These are phyloP conservation scores for Gynandropsis gynandra DNA, from an alignment of 345 rosid genomes.

Conservation along the genomic window DNA sequence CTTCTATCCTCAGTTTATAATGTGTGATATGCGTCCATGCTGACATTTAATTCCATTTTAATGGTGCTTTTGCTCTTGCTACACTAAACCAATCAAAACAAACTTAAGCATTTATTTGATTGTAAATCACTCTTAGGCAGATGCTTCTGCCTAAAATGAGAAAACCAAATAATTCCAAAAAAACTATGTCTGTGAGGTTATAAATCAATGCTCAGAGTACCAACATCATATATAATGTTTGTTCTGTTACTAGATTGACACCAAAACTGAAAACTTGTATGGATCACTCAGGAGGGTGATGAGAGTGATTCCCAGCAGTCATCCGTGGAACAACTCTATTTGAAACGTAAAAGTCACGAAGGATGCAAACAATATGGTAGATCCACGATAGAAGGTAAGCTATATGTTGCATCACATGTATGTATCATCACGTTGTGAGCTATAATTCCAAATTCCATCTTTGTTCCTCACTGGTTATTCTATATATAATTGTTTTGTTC, in stretches of 20 bases:
- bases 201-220: neutral
- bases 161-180: too few relatives aligned
- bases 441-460: too few relatives aligned
- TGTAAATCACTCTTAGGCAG: too few relatives aligned
- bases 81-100: too few relatives aligned
- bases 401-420: constrained; percentile 5
- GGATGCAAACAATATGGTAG: constrained; percentile 25
- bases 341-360: constrained; percentile 37
- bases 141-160: too few relatives aligned
- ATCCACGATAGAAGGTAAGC: constrained; percentile 48
- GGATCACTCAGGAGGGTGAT: constrained; percentile 52
- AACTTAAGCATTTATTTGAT: too few relatives aligned
- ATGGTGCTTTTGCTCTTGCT: too few relatives aligned
- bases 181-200: too few relatives aligned
- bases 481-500: constrained; percentile 8
- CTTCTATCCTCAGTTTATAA: constrained; percentile 2
- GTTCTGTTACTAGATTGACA: constrained; percentile 7
- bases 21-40: constrained; percentile 5
- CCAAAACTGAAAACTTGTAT: constrained; percentile 21
- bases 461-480: constrained; percentile 16
- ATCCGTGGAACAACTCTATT: constrained; percentile 33
- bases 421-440: too few relatives aligned
- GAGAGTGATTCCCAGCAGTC: constrained; percentile 40
- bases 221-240: constrained; percentile 10
- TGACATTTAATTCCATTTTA: neutral